phyloP scores from a whole-genome alignment of 177 flowering plant species.

The Tripterygium wilfordii region DNA sequence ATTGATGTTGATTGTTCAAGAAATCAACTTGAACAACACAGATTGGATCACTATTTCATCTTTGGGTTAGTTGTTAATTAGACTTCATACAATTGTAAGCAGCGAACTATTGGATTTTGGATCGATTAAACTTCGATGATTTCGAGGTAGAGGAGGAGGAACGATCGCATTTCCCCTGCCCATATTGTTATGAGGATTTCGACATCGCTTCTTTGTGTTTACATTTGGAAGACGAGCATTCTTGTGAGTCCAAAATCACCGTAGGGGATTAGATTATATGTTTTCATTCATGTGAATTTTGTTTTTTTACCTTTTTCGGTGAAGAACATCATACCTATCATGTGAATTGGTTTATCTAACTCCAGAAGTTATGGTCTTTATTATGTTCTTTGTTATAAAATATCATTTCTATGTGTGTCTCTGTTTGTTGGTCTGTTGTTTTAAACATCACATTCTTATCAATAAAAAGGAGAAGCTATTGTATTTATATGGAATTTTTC shows the following conservation, averaged over 20 bases:
- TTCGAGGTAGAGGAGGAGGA: conserved; percentile 75
- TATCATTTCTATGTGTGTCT: no score
- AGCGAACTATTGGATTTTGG: conserved; percentile 24
- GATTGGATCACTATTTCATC: no score
- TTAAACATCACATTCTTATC: no score
- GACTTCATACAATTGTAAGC: no score
- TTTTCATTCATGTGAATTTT: neutral
- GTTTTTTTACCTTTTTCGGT: neutral
- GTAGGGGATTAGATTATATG: conserved; percentile 28
- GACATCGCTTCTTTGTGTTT: conserved; percentile 73
- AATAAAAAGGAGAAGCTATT: no score
- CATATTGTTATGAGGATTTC: conserved; percentile 82
- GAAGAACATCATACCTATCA: no score
- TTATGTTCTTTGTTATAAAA: no score
- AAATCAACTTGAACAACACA: no score
- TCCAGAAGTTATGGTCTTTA: neutral
- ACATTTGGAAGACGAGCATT: conserved; percentile 82
- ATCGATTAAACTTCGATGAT: conserved; percentile 76
- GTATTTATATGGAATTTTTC: no score
- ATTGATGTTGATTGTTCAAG: no score
- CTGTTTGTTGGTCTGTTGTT: no score
- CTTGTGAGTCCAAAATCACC: conserved; percentile 59
- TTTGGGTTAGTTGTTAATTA: no score
- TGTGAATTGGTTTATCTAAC: neutral
- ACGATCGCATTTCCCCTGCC: conserved; percentile 77